Evolutionary conservation across 1,284 basidiomycete genomes (phyloP).

Genomic region (Rhodotorula sp.): DNA sequence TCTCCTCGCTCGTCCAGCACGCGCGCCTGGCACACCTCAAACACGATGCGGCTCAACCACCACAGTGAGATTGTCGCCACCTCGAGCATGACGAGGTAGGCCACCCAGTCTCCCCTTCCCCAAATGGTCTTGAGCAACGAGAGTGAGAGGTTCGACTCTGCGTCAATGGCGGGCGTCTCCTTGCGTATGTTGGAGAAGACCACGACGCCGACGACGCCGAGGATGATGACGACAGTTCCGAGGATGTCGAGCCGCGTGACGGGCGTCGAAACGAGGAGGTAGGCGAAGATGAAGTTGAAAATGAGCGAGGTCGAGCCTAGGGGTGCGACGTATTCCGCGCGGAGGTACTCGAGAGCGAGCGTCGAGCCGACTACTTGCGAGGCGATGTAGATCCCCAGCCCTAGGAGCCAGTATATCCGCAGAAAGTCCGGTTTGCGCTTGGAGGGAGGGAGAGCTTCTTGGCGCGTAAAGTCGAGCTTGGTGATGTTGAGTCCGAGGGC

Average conservation of each 20-base stretch:
- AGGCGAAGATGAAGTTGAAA: slow-evolving; percentile 75
- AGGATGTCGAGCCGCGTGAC: slow-evolving; percentile 74
- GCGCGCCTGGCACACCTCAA: slow-evolving; percentile 39
- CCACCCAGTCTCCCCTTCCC: slow-evolving; percentile 78
- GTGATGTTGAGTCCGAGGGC: slow-evolving; percentile 77
- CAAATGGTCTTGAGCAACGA: slow-evolving; percentile 70
- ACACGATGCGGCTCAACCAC: slow-evolving; percentile 40
- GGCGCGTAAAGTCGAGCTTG: slow-evolving; percentile 65
- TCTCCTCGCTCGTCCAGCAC: slow-evolving; percentile 37
- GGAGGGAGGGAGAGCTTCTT: slow-evolving; percentile 21
- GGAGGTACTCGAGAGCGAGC: slow-evolving; percentile 78
- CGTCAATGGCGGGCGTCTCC: slow-evolving; percentile 29
- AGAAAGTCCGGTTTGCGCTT: slow-evolving; percentile 65
- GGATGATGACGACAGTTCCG: slow-evolving; percentile 73
- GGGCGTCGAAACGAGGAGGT: slow-evolving; percentile 59
- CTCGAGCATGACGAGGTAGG: slow-evolving; percentile 77
- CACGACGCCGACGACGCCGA: slow-evolving; percentile 65
- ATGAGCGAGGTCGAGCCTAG: slow-evolving; percentile 68
- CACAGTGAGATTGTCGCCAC: slow-evolving; percentile 59
- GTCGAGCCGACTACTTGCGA: slow-evolving; percentile 83
- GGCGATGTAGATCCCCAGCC: slow-evolving; percentile 54
- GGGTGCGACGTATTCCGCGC: slow-evolving; percentile 42
- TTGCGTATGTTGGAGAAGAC: slow-evolving; percentile 35
- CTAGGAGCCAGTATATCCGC: slow-evolving; percentile 72
- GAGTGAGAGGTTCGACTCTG: slow-evolving; percentile 43